Base-by-base conservation (phyloP, 192 early-diverging fungal species). In the Rhizophagus sp. region DNA sequence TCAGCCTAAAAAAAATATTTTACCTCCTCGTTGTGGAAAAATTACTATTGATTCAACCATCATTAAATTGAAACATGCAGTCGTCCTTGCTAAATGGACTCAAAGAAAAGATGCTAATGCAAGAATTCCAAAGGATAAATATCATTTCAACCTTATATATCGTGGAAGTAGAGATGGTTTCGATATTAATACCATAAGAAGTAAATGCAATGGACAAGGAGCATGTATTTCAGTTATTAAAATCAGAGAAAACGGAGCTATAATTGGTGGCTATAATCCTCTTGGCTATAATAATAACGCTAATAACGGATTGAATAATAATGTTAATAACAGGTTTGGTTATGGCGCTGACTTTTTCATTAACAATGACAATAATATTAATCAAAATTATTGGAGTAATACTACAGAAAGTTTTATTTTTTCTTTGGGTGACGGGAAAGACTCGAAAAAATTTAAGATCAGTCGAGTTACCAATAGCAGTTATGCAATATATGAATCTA, bases 131-230 rank as follows among this genome's bases (percentile, higher is more conserved):
- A 36, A 25, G 0, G 9, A 12, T 74, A 9, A 25, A 22, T 50
- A 57, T 50, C 6, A 57, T 25, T 74, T 74, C 57, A 47, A n/a
- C 6, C 72, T 57, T 74, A 24, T 25, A 22, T 74, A 74, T 74
- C 39, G 72, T 25, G 72, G 10, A 52, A 74, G 44, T 50, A 22
- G 72, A n/a, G 72, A 74, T 13, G 44, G 72, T 17, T 50, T 25
- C 13, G 25, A 74, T 74, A 27, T 22, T 12, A 49, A 57, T 5
- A 74, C 22, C 0, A 47, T 73, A 5, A 15, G 66, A 22, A 50
- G 10, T 33, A 24, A 12, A 19, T 36, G 34, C 22, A 52, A 25
- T n/a, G 22, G 24, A 12, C 10, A 74, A 13, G 47, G 47, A 4
- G 24, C 39, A 30, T n/a, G 22, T 52, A 13, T 74, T 50, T 19